Conservation (phyloP, 805 yeast genomes). For the Priceomyces melissophilus region DNA sequence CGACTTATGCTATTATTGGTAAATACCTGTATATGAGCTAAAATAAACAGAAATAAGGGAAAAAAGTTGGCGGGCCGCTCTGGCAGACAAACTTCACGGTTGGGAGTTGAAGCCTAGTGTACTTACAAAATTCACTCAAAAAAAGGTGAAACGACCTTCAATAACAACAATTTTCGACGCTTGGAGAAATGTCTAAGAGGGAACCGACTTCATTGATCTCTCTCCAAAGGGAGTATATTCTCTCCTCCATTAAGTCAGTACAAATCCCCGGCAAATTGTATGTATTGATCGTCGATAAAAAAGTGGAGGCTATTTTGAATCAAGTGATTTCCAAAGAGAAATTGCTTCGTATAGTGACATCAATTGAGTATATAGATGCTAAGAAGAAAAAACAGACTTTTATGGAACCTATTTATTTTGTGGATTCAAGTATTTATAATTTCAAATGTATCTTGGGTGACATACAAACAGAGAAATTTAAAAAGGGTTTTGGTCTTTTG, state of each 20-base stretch:
- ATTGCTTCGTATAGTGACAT: conserved; percentile 53
- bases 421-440: conserved; percentile 66
- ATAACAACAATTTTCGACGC: neutral
- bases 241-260: conserved; percentile 27
- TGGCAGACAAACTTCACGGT: no score
- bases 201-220: conserved; percentile 27
- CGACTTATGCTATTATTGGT: no score
- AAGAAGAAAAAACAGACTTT: conserved; percentile 58
- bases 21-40: no score
- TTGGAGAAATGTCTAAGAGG: conserved; percentile 13
- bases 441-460: conserved; percentile 79
- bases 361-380: conserved; percentile 62
- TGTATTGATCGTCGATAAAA: conserved; percentile 53
- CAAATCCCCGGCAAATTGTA: conserved; percentile 30
- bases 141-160: neutral
- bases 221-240: conserved; percentile 27
- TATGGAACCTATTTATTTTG: conserved; percentile 75
- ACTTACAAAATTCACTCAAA: neutral
- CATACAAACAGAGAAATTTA: conserved; percentile 67
- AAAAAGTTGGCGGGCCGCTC: no score
- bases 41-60: no score
- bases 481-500: conserved; percentile 68
- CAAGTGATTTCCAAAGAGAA: conserved; percentile 48
- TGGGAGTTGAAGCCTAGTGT: neutral
- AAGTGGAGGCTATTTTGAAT: conserved; percentile 46